These are phyloP conservation scores for Groenewaldozyma salmanticensis DNA, from an alignment of 805 yeast genomes.

Conservation along the genomic window DNA sequence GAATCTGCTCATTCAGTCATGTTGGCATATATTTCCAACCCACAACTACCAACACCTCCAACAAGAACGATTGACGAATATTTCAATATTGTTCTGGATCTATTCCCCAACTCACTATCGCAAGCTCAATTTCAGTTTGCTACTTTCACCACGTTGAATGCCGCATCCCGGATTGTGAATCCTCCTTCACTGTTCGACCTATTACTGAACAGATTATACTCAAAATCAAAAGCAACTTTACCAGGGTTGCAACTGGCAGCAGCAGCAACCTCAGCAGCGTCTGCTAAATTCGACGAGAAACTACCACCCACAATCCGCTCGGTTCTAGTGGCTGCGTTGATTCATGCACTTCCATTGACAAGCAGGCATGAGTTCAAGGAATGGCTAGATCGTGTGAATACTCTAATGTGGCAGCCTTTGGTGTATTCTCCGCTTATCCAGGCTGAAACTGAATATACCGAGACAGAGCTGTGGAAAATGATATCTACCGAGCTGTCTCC, in stretches of 20 bases:
- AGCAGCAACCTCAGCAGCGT: constrained; percentile 13
- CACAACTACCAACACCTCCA: constrained; percentile 3
- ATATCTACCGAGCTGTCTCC: constrained; percentile 47
- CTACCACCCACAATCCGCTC: constrained; percentile 35
- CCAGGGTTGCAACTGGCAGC: constrained; percentile 31
- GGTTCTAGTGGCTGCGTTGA: constrained; percentile 37
- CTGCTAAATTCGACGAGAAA: too few species aligned
- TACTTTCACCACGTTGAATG: constrained; percentile 43
- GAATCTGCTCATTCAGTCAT: constrained; percentile 62
- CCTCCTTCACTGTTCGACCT: constrained; percentile 21
- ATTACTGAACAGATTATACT: constrained; percentile 35
- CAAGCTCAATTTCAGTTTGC: constrained; percentile 49
- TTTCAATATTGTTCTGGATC: constrained; percentile 37
- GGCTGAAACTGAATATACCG: constrained; percentile 33
- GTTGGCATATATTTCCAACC: constrained; percentile 26
- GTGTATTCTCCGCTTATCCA: constrained; percentile 4
- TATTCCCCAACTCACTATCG: constrained; percentile 49
- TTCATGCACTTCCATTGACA: constrained; percentile 45
- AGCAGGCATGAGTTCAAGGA: constrained; percentile 32
- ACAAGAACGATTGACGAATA: constrained; percentile 29
- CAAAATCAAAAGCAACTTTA: constrained; percentile 20
- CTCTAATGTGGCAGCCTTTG: constrained; percentile 13
- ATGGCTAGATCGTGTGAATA: constrained; percentile 40
- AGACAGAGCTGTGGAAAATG: constrained; percentile 40
- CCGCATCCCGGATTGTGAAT: constrained; percentile 26